Evolutionary conservation across 129 eudicot species (phyloP), one percentile per base, ranked within the genome.

Genomic region (Flaveria brownii): DNA sequence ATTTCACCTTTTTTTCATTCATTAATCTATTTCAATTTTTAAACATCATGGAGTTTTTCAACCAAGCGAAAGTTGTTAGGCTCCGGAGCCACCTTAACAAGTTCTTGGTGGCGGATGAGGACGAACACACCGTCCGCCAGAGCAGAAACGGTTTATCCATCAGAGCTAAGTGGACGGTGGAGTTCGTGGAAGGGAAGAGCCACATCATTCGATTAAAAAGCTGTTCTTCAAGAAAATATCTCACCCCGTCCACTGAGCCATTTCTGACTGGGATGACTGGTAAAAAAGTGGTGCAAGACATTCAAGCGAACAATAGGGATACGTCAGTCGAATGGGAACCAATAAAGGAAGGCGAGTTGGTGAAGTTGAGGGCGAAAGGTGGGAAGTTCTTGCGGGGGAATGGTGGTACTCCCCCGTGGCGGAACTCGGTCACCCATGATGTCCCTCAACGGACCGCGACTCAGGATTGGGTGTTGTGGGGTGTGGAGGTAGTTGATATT

Each of bases 361-460:
- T 88, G 70, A 88, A 86, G 82, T 39, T 93, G 36, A 83, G 86
- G 82, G 75, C 89, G 0, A 84, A 81, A 70, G 82, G 86, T 0
- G 98, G 96, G 18, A 86, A 82, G 72, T 85, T 78, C 14, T 63
- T 93, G 77, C 72, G 98, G 59, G 96, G 85, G 1, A 93, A 93
- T 56, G 90, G 98, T 9, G 92, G 92, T 13, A 84, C 87, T 5
- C 95, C 91, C 6, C 98, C 96, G 1, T 93, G 94, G 94, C 68
- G 96, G 52, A 90, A 88, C 68, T 79, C 98, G 5, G 77, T 93
- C 9, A 93, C 98, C 2, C 87, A 90, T 71, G 95, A 93, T 72
- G 25, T 88, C 28, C 96, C 98, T 4, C 82, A 83, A 26, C 79
- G 89, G 64, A 85, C 89, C 2, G 82, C 88, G 2, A 90, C 98